Percentiles rank a stretch among this genome's conserved stretches.
These are phyloP conservation scores for Fusarium sp. DNA, from an alignment of 2,329 filamentous ascomycete species.

Conservation along the genomic window DNA sequence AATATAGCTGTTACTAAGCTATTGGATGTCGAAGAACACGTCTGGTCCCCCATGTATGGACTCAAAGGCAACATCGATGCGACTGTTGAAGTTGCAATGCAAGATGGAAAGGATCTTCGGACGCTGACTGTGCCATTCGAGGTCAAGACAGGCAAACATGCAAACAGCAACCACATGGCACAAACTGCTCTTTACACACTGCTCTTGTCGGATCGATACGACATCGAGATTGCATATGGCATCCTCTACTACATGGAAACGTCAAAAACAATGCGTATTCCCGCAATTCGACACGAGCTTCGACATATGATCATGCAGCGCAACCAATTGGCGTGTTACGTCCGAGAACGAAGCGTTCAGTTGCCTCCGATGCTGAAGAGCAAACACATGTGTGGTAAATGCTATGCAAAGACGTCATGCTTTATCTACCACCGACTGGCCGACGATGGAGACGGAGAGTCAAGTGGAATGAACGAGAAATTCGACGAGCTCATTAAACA, in stretches of 20 bases:
- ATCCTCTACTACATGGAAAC: slow-evolving; percentile 96
- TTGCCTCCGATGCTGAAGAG: slow-evolving; percentile 88
- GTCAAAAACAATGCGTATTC: slow-evolving; percentile 84
- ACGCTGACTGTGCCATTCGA: slow-evolving; percentile 91
- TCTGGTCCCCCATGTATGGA: slow-evolving; percentile 98
- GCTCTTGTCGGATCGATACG: slow-evolving; percentile 91
- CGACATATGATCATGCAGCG: slow-evolving; percentile 97
- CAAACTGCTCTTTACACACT: slow-evolving; percentile 96
- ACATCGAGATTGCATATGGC: slow-evolving; percentile 89
- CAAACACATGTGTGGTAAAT: slow-evolving; percentile 82
- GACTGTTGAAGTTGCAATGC: slow-evolving; percentile 87
- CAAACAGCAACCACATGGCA: slow-evolving; percentile 83
- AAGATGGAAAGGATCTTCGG: slow-evolving; percentile 70
- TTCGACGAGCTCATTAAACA: slow-evolving; percentile 85
- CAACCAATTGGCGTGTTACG: slow-evolving; percentile 86
- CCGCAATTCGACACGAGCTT: slow-evolving; percentile 85
- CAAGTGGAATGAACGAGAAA: slow-evolving; percentile 80
- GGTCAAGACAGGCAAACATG: slow-evolving; percentile 90
- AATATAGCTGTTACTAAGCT: slow-evolving; percentile 91
- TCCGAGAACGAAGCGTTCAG: slow-evolving; percentile 79
- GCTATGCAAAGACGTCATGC: slow-evolving; percentile 90
- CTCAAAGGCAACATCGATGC: slow-evolving; percentile 98
- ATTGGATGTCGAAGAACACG: slow-evolving; percentile 95
- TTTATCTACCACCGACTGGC: slow-evolving; percentile 93
- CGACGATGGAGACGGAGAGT: slow-evolving; percentile 82